Conservation (phyloP, 225 moss, liverwort and hornwort genomes). For the Pseudisothecium myosuroides region DNA sequence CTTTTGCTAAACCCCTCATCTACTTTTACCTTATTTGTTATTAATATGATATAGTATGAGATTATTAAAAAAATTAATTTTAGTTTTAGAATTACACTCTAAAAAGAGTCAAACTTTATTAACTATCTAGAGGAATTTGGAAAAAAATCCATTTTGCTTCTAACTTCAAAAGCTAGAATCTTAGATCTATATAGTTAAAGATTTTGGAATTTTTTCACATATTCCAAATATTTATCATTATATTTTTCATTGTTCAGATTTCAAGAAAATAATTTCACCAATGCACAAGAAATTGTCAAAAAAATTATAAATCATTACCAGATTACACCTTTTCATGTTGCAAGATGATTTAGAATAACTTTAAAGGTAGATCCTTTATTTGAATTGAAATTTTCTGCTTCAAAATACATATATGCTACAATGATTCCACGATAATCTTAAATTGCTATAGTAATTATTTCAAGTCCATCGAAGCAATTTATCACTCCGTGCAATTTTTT, state of each 20-base stretch:
- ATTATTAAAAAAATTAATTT: background rate
- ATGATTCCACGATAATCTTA: too few species aligned
- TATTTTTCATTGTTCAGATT: background rate
- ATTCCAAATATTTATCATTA: background rate
- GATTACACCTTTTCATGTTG: background rate
- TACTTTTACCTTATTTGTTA: background rate
- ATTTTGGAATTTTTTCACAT: background rate
- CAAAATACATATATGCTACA: too few species aligned
- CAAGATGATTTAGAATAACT: background rate
- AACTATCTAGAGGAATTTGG: fast-evolving
- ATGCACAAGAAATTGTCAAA: background rate
- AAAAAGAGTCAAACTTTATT: background rate
- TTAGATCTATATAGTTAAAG: background rate
- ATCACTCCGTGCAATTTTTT: too few species aligned
- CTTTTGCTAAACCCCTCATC: background rate
- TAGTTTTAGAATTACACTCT: too few species aligned
- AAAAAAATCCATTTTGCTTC: background rate
- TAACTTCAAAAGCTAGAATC: background rate
- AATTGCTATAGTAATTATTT: too few species aligned
- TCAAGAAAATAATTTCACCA: background rate
- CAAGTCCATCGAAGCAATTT: too few species aligned
- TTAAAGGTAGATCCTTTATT: background rate
- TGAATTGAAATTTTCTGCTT: background rate
- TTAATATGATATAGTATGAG: background rate
- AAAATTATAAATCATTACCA: background rate